Evolutionary conservation across 305 asterid species (phyloP).

Genomic region (Petunia hybrid): DNA sequence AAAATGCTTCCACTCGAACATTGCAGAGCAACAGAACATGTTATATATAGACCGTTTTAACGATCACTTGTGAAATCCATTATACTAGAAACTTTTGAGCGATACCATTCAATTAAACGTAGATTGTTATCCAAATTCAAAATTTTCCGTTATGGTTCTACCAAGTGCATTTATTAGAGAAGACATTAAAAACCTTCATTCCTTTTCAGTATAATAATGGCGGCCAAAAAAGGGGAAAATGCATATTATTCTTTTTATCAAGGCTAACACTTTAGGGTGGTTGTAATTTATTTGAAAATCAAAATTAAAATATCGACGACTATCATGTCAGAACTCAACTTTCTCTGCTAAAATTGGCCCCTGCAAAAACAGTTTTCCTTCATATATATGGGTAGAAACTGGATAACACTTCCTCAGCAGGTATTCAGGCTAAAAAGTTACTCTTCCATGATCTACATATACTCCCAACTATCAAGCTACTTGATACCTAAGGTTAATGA

Average conservation of each 20-base stretch:
- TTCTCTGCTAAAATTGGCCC: not conserved
- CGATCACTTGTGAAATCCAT: not conserved
- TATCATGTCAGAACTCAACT: conserved; percentile 8
- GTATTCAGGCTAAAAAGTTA: not conserved
- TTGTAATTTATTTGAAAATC: conserved; percentile 1
- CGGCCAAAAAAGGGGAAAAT: not conserved
- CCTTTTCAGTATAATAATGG: conserved; percentile 4
- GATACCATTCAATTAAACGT: conserved; percentile 15
- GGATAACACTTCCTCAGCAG: not conserved
- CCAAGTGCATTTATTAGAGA: conserved; percentile 17
- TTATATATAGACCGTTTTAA: not conserved
- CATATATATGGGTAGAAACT: not conserved
- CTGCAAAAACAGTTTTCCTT: not conserved
- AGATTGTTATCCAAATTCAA: not conserved
- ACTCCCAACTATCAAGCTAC: not conserved
- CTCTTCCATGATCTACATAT: not conserved
- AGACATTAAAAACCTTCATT: conserved; percentile 4
- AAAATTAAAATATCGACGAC: not conserved
- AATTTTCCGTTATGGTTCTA: not conserved
- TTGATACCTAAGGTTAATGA: not conserved
- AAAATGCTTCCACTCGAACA: conserved; percentile 6
- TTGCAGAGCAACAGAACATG: not conserved
- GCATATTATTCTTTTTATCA: not conserved
- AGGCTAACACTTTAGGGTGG: not conserved
- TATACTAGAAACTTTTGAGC: not conserved